phyloP scores from a whole-genome alignment of 495 filamentous ascomycete species.

The Penicilliopsis zonata region DNA sequence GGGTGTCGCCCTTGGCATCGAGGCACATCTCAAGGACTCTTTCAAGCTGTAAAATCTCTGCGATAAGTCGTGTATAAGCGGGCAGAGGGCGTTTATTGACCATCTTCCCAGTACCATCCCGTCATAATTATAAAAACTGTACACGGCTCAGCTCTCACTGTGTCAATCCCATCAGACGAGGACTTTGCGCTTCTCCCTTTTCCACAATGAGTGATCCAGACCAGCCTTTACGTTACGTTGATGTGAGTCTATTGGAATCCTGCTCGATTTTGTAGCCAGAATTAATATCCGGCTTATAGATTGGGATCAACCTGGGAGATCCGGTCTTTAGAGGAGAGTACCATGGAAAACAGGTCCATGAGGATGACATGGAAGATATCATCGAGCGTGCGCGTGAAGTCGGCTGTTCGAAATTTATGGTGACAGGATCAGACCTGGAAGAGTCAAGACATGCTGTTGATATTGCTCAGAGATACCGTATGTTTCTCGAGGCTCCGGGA shows the following conservation, averaged over 20 bases:
- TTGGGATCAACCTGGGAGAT: slow-evolving; percentile 92
- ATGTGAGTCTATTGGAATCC: slow-evolving; percentile 17
- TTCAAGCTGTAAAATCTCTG: slow-evolving; percentile 8
- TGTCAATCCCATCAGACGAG: too few species aligned
- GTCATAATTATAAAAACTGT: too few species aligned
- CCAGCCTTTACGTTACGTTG: slow-evolving; percentile 30
- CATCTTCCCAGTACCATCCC: too few species aligned
- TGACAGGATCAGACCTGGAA: slow-evolving; percentile 81
- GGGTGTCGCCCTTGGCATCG: slow-evolving; percentile 2
- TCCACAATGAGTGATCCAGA: slow-evolving; percentile 22
- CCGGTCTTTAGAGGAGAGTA: slow-evolving; percentile 75
- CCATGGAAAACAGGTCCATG: slow-evolving; percentile 70
- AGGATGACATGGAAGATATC: slow-evolving; percentile 65
- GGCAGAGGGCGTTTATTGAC: slow-evolving; percentile 1
- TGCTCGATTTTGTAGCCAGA: background rate
- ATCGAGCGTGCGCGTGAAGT: slow-evolving; percentile 60
- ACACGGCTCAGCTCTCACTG: too few species aligned
- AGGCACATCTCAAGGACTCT: slow-evolving; percentile 8
- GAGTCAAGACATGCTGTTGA: slow-evolving; percentile 65
- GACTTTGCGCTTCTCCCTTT: too few species aligned
- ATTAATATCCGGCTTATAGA: slow-evolving; percentile 21
- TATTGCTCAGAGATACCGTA: slow-evolving; percentile 62
- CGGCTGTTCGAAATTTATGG: slow-evolving; percentile 80
- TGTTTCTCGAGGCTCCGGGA: slow-evolving; percentile 10
- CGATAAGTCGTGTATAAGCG: slow-evolving; percentile 4